Evolutionary conservation across 2,329 filamentous ascomycete genomes (phyloP).

Genomic region (Diaporthe longicolla): DNA sequence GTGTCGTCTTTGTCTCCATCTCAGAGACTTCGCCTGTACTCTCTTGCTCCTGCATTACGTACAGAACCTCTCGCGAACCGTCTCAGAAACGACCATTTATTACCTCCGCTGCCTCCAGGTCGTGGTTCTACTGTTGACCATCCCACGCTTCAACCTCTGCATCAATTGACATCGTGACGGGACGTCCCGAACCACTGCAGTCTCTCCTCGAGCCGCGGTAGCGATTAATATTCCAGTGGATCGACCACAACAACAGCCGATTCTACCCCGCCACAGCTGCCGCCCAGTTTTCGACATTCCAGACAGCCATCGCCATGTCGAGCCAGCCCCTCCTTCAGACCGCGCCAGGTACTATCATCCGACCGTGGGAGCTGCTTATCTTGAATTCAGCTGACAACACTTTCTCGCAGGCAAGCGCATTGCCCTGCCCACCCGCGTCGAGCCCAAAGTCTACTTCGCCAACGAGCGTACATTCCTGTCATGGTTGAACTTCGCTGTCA

Average conservation of each 20-base stretch:
- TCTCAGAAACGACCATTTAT: background rate
- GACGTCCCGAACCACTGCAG: constrained; percentile 2
- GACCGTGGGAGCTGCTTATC: constrained; percentile 10
- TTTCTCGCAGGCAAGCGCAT: constrained; percentile 87
- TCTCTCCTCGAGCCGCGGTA: background rate
- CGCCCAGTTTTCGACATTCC: constrained; percentile 22
- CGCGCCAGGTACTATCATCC: constrained; percentile 77
- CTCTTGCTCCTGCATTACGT: constrained; percentile 10
- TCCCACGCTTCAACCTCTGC: background rate
- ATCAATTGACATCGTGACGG: constrained; percentile 24
- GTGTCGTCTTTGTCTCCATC: constrained; percentile 13
- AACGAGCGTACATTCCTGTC: constrained; percentile 99
- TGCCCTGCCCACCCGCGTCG: constrained; percentile 95
- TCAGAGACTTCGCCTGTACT: constrained; percentile 3
- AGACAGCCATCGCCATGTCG: constrained; percentile 76
- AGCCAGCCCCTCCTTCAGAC: constrained; percentile 96
- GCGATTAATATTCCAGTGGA: constrained; percentile 6
- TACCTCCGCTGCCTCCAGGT: constrained; percentile 2
- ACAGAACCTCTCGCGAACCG: background rate
- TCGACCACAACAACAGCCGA: background rate
- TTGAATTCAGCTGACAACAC: constrained; percentile 19
- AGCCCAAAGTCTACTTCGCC: constrained; percentile 99
- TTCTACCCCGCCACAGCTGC: constrained; percentile 10
- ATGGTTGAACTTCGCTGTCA: constrained; percentile 99
- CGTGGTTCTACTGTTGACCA: background rate